Evolutionary conservation across 495 filamentous ascomycete genomes (phyloP).

Genomic region (Hypoxylon crocopeplum): DNA sequence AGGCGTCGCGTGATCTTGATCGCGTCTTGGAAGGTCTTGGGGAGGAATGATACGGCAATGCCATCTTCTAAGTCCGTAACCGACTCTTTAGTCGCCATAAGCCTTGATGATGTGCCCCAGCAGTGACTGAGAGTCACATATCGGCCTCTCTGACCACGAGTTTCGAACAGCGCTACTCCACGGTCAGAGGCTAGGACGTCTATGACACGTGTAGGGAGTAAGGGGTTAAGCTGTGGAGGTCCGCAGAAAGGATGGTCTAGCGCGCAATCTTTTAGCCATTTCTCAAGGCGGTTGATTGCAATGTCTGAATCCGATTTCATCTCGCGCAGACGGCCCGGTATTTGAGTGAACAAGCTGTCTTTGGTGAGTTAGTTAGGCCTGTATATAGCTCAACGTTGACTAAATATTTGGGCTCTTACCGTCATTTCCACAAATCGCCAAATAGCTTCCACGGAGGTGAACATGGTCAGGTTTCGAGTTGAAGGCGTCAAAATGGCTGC

Average conservation of each 20-base stretch:
- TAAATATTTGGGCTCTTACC: not conserved
- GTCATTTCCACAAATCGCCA: slow-evolving; percentile 11
- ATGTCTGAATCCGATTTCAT: slow-evolving; percentile 12
- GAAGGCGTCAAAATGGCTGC: slow-evolving; percentile 10
- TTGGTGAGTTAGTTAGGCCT: not conserved
- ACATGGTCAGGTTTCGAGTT: slow-evolving; percentile 7
- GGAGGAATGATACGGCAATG: slow-evolving; percentile 23
- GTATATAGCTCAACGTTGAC: not conserved
- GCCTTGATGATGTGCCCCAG: slow-evolving; percentile 21
- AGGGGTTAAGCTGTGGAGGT: slow-evolving; percentile 2
- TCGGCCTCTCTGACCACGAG: slow-evolving; percentile 7
- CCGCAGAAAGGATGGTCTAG: slow-evolving; percentile 12
- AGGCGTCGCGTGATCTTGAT: slow-evolving; percentile 23
- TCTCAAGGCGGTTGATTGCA: slow-evolving; percentile 12
- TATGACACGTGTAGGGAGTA: slow-evolving; percentile 15
- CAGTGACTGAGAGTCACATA: slow-evolving; percentile 25
- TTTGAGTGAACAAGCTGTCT: slow-evolving; percentile 9
- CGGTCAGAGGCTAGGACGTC: slow-evolving; percentile 12
- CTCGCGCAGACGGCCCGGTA: slow-evolving; percentile 20
- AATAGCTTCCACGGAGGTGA: slow-evolving; percentile 3
- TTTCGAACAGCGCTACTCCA: slow-evolving; percentile 6
- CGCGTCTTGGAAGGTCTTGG: slow-evolving; percentile 28
- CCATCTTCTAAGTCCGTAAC: slow-evolving; percentile 12
- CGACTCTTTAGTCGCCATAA: slow-evolving; percentile 19
- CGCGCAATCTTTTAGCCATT: slow-evolving; percentile 18